These are phyloP conservation scores for Aureobasidium mangrovei DNA, from an alignment of 2,329 filamentous ascomycete genomes.

Conservation along the genomic window DNA sequence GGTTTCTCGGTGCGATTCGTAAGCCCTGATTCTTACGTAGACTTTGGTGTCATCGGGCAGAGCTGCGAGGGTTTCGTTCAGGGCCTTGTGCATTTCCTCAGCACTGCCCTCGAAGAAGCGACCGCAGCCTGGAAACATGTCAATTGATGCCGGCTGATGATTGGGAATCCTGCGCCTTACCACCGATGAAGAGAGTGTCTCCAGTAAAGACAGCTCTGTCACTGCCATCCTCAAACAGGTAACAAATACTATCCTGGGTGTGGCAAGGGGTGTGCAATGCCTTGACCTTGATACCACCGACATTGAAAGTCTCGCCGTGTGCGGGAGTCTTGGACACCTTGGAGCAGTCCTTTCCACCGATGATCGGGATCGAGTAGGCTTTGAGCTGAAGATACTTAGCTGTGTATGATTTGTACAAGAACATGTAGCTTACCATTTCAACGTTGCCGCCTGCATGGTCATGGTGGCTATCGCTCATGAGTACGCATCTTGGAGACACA, in stretches of 20 bases:
- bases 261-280: conserved; percentile 95
- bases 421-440: conserved; percentile 52
- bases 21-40: conserved; percentile 51
- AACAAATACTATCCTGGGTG: conserved; percentile 98
- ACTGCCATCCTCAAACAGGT: conserved; percentile 72
- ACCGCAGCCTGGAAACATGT: conserved; percentile 59
- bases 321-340: conserved; percentile 68
- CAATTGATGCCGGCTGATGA: no score
- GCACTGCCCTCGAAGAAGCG: conserved; percentile 91
- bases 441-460: conserved; percentile 92
- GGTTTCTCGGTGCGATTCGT: neutral
- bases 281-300: conserved; percentile 75
- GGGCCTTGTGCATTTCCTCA: conserved; percentile 81
- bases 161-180: conserved; percentile 35
- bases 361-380: conserved; percentile 60
- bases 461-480: conserved; percentile 57
- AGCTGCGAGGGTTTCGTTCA: conserved; percentile 74
- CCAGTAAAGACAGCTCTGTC: conserved; percentile 84
- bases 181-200: conserved; percentile 91
- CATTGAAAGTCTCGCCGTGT: conserved; percentile 68
- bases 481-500: no score
- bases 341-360: conserved; percentile 81
- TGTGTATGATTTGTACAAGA: neutral
- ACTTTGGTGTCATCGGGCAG: conserved; percentile 87
- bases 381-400: conserved; percentile 38